Base-by-base conservation (phyloP, 768 basidiomycete species). In the Roridomyces roridus region DNA sequence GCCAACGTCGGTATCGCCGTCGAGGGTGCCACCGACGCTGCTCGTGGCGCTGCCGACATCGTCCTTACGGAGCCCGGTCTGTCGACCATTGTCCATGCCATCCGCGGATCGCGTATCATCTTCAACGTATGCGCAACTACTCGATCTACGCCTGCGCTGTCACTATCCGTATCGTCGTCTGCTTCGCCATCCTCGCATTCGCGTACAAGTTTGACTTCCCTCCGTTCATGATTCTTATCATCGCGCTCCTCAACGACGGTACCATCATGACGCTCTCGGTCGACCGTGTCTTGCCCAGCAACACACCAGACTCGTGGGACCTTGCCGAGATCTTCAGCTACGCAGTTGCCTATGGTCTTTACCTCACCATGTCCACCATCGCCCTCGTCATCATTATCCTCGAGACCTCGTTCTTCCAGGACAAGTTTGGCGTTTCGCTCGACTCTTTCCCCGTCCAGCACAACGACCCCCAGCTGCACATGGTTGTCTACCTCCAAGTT, bases 1-100 rank as follows among this genome's bases (percentile, higher is more conserved):
- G 96, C 94, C 71, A 97, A 97, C 72, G 95, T 98, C 68, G 95
- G 95, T 89, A 97, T 98, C 59, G 94, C 95, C 57, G 95, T 98
- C 67, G 94, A 96, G 72, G 94, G 94, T 85, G 94, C 96, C 52
- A 97, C 94, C 25, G 94, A 96, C 65, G 96, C 94, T 65, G 94
- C 95, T 65, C 93, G 94, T 75, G 93, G 94, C 74, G 94, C 95
- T 49, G 96, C 94, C 64, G 96, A 98, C 75, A 96, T 98, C 66
- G 94, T 96, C 66, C 77, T 96, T 57, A 95, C 94, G 35, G 94
- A 97, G 72, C 96, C 96, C 51, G 95, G 94, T 85, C 88, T 98
- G 42, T 97, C 96, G 53, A 97, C 94, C 68, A 96, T 98, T 68
- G 94, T 98, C 62, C 93, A 97, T 73, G 96, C 96, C 70, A 97